Base-by-base conservation (phyloP, 1,284 basidiomycete species). In the Puccinia horiana region DNA sequence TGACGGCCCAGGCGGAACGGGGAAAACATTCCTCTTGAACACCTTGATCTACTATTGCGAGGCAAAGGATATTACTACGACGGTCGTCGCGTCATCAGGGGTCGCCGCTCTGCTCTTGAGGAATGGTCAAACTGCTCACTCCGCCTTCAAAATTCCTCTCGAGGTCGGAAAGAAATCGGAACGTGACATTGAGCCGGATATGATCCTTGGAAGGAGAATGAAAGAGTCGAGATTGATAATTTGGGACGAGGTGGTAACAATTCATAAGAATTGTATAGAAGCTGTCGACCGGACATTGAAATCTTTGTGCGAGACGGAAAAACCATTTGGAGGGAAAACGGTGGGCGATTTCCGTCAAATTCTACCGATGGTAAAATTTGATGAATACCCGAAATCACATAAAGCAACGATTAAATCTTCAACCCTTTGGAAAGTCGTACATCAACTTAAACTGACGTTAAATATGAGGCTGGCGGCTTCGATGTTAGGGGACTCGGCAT, bases 11-110 rank as follows among this genome's bases (percentile, higher is more conserved):
- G 89, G 88, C 67, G 89, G 89, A 0, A 88, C 87, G 82, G 89
- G 89, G 2, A 91, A 90, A 83, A 90, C 89, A 0, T 90, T 87
- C 85, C 61, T 90, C 0, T 88, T 88, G 82, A 89, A 88, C 12
- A 87, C 88, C 0, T 83, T 90, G 58, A 87, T 87, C 78, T 23
- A 78, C 83, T 16, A 79, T 85, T 40, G 85, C 5, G 82, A 20
- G 87, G 90, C 83, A 86, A 88, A 0, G 85, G 90, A 0, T 18
- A 67, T 79, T 0, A 26, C 67, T 3, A 40, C 89, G 2, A 89
- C 88, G 8, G 89, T 89, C 0, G 88, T 90, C 77, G 86, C 89
- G 20, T n/a, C n/a, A n/a, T n/a, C n/a, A n/a, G n/a, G n/a, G n/a
- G n/a, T n/a, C n/a, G n/a, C n/a, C n/a, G 85, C 88, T 4, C 85